These are phyloP conservation scores for Nigrospora osmanthi DNA, from an alignment of 2,329 filamentous ascomycete genomes.

Conservation along the genomic window DNA sequence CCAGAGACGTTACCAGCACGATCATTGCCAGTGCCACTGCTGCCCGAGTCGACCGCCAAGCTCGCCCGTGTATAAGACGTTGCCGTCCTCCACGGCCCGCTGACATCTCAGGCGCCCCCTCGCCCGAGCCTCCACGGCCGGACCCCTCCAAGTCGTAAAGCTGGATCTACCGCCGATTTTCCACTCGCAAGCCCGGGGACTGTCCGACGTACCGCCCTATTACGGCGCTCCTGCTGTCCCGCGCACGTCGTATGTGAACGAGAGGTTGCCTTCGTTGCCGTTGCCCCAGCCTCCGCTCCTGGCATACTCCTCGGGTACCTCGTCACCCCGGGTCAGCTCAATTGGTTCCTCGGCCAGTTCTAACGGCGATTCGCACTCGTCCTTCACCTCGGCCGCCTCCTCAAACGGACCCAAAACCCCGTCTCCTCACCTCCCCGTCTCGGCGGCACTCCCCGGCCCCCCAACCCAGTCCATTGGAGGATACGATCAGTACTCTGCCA, in stretches of 20 bases:
- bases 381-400: slow-evolving; percentile 45
- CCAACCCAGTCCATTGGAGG: slow-evolving; percentile 27
- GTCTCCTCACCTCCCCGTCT: slow-evolving; percentile 58
- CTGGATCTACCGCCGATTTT: slow-evolving; percentile 89
- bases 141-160: slow-evolving; percentile 62
- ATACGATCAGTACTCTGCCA: slow-evolving; percentile 45
- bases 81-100: neutral
- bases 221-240: slow-evolving; percentile 61
- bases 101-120: neutral
- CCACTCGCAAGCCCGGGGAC: slow-evolving; percentile 73
- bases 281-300: slow-evolving; percentile 62
- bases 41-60: neutral
- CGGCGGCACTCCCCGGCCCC: slow-evolving; percentile 32
- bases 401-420: slow-evolving; percentile 67
- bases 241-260: slow-evolving; percentile 60
- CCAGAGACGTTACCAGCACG: too few relatives aligned
- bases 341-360: slow-evolving; percentile 53
- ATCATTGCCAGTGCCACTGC: neutral
- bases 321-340: slow-evolving; percentile 70
- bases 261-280: slow-evolving; percentile 65
- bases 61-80: neutral
- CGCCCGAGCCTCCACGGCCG: slow-evolving; percentile 14
- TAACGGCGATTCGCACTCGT: slow-evolving; percentile 44
- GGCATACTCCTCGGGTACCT: slow-evolving; percentile 63
- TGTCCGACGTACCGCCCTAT: slow-evolving; percentile 58